phyloP scores from a whole-genome alignment of 768 basidiomycete species.

The Mycena belliarum region DNA sequence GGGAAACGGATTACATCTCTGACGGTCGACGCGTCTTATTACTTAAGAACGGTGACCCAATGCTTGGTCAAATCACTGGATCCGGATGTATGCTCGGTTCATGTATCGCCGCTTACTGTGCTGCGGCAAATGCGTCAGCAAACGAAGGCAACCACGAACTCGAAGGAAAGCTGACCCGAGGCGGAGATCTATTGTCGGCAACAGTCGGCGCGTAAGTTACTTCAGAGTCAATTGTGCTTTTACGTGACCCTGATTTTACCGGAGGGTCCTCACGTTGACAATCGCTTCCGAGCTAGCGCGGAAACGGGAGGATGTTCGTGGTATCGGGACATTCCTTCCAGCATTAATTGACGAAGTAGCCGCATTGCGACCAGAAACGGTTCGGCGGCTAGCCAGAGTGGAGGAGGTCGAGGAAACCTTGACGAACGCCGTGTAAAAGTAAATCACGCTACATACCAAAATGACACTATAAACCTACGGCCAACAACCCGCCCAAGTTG shows the following conservation, averaged over 20 bases:
- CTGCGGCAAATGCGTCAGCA: constrained; percentile 52
- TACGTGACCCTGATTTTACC: constrained; percentile 6
- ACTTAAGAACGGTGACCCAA: constrained; percentile 70
- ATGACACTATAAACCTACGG: too few species aligned
- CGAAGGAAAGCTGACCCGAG: constrained; percentile 23
- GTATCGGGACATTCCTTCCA: constrained; percentile 66
- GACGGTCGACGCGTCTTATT: constrained; percentile 74
- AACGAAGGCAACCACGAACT: constrained; percentile 30
- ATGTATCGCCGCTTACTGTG: constrained; percentile 78
- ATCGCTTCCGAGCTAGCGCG: constrained; percentile 64
- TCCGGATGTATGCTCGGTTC: constrained; percentile 87
- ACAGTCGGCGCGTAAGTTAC: constrained; percentile 74
- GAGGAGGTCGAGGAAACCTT: constrained; percentile 16
- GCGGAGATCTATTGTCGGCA: constrained; percentile 76
- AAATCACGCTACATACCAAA: too few species aligned
- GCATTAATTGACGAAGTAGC: constrained; percentile 63
- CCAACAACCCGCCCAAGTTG: neutral
- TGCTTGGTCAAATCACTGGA: constrained; percentile 83
- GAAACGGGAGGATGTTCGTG: constrained; percentile 48
- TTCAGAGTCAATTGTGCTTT: neutral
- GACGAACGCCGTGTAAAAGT: too few species aligned
- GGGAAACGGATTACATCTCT: constrained; percentile 78
- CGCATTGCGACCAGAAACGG: constrained; percentile 33
- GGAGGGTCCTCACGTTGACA: constrained; percentile 58
- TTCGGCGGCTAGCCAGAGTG: constrained; percentile 35